These are phyloP conservation scores for Citrus unshiu DNA, from an alignment of 345 rosid species.

Conservation along the genomic window DNA sequence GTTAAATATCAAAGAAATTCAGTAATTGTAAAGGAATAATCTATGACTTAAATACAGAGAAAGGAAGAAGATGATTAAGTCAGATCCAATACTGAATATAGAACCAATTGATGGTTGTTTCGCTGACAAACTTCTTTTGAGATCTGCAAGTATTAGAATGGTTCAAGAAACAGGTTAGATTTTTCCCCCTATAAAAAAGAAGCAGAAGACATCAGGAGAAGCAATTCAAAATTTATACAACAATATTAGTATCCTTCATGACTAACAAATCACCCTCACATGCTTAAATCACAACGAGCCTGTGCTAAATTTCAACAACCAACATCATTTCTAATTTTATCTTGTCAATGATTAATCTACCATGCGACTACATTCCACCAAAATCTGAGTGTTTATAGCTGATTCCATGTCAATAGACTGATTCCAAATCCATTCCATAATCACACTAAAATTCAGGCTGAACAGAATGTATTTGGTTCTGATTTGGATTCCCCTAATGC, in stretches of 20 bases:
- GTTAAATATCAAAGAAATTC: not conserved
- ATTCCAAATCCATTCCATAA: not conserved
- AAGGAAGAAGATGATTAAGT: not conserved
- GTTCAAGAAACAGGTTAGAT: not conserved
- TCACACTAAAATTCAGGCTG: not conserved
- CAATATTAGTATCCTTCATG: not conserved
- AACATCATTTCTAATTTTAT: no score
- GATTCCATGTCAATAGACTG: not conserved
- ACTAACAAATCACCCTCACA: not conserved
- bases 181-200: not conserved
- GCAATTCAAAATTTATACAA: not conserved
- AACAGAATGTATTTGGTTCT: not conserved
- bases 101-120: slow-evolving; percentile 28
- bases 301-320: not conserved
- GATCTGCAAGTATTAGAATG: slow-evolving; percentile 25
- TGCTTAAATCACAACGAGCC: not conserved
- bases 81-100: slow-evolving; percentile 27
- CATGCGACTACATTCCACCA: not conserved
- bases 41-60: not conserved
- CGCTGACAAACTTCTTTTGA: slow-evolving; percentile 30
- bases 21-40: not conserved
- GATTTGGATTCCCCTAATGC: not conserved
- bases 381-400: not conserved
- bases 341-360: not conserved
- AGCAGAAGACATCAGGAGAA: not conserved